Base-by-base conservation (phyloP, 371 early-diverging fungal genomes). In the Mucor racemosus region DNA sequence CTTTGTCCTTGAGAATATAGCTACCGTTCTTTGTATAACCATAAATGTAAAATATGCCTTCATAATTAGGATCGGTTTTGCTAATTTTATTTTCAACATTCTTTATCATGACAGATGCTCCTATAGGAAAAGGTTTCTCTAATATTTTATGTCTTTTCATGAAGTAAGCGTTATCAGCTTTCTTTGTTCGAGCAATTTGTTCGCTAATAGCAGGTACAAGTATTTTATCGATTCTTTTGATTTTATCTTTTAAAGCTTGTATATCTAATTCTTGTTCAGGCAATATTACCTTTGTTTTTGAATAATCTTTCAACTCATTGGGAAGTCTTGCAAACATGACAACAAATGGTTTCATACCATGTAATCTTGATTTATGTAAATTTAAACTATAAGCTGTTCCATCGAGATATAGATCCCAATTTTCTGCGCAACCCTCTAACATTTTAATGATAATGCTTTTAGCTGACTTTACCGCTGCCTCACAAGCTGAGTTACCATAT, bases 251-350 rank as follows among this genome's bases (percentile, higher is more conserved):
- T 5, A 21, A 64, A 0, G 17, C 39, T 33, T 42, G 42, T 33
- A 42, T 14, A 21, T 15, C 26, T 33, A 5, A 64, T 26, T 10
- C 38, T 1, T 17, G 14, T 21, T 55, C 33, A 13, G 39, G 46
- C 9, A 62, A 53, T 21, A 17, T 13, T 15, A 36, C 4, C 0
- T 56, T 48, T 0, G 53, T 10, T 21, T 58, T 11, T 5, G 44
- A 21, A 36, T 56, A 60, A 19, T 67, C 62, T 36, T 42, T 46
- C 1, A 67, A 44, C 8, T 61, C 46, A 55, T 56, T 56, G 9
- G 57, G 34, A 26, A 35, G 21, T 46, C 60, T 54, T 46, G 61
- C 55, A 31, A 67, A 75, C 58, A 71, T 72, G 13, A 67, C 46
- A 8, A 31, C 50, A 31, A 56, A 65, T 44, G 66, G 58, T 31